Evolutionary conservation across 345 rosid genomes (phyloP), one percentile per base, ranked within the genome.

Genomic region (Geranium brycei): DNA sequence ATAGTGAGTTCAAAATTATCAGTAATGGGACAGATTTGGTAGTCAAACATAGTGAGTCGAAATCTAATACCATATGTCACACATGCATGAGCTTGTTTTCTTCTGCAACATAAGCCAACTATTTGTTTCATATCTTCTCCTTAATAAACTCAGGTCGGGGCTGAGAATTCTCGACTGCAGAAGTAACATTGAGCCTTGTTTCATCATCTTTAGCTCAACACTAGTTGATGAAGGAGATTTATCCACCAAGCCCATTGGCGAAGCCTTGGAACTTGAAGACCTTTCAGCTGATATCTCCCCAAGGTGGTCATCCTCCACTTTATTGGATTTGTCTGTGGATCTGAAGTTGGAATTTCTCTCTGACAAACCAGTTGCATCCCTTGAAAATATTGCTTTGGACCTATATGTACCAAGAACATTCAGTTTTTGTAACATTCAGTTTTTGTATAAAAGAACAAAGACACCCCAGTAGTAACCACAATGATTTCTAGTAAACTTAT

Each of bases 161-260:
- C 65, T 70, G 69, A 11, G 65, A 73, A 59, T 73, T 60, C 53
- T 82, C 87, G 71, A 79, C 79, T 60, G 69, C 80, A 65, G 91
- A 75, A 64, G 76, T 66, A 59, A 73, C 66, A 70, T 64, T 71
- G 3, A 76, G 72, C 63, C 78, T 77, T 62, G 69, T 74, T 68
- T 82, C 95, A 19, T 70, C 73, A 62, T 67, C 72, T 81, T 82
- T 87, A 51, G 91, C 32, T 93, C 99, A 72, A 83, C 63, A 80
- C 88, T 82, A 10, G 81, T 77, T 31, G 91, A 79, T 60, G 96
- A 87, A 59, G 95, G 91, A 76, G 98, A 89, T 66, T 87, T 85
- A 71, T 87, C 97, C 53, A 66, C 73, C 77, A 82, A 63, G 55
- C 79, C 78, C 79, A 83, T 62, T 5, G 95, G 91, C 16, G 89